Conservation (phyloP, 192 early-diverging fungal species). For the Entomortierella lignicola region DNA sequence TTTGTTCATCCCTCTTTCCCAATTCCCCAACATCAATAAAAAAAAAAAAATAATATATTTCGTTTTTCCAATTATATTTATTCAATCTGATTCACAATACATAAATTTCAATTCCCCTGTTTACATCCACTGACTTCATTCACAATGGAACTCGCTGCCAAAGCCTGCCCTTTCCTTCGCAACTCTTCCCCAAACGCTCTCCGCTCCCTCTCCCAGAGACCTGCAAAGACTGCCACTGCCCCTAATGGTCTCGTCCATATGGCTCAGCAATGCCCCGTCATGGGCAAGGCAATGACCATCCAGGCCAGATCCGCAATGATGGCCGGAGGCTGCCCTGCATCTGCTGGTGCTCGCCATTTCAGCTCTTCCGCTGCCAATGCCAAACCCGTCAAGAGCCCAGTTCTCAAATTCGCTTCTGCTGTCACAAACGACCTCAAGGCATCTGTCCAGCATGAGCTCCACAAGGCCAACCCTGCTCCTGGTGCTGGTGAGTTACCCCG, state of each 20-base stretch:
- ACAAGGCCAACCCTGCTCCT: conserved; percentile 51
- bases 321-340: conserved; percentile 66
- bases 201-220: conserved; percentile 63
- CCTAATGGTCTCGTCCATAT: conserved; percentile 62
- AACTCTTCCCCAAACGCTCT: conserved; percentile 76
- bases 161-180: conserved; percentile 83
- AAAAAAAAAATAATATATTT: too few species aligned
- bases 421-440: conserved; percentile 45
- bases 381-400: conserved; percentile 49
- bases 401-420: conserved; percentile 46
- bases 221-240: conserved; percentile 44
- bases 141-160: conserved; percentile 53
- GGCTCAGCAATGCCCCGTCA: conserved; percentile 83
- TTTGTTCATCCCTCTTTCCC: not conserved
- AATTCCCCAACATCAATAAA: not conserved
- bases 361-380: conserved; percentile 44
- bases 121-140: not conserved
- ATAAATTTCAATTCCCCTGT: not conserved
- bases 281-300: conserved; percentile 78
- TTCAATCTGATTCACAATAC: not conserved
- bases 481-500: conserved; percentile 33
- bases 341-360: conserved; percentile 50
- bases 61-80: not conserved
- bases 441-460: conserved; percentile 39
- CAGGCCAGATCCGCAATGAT: conserved; percentile 70